A percentile compares a stretch with the other conserved stretches of the same genome.
phyloP scores from a whole-genome alignment of 2,329 filamentous ascomycete species.

The Tricladium varicosporioides region DNA sequence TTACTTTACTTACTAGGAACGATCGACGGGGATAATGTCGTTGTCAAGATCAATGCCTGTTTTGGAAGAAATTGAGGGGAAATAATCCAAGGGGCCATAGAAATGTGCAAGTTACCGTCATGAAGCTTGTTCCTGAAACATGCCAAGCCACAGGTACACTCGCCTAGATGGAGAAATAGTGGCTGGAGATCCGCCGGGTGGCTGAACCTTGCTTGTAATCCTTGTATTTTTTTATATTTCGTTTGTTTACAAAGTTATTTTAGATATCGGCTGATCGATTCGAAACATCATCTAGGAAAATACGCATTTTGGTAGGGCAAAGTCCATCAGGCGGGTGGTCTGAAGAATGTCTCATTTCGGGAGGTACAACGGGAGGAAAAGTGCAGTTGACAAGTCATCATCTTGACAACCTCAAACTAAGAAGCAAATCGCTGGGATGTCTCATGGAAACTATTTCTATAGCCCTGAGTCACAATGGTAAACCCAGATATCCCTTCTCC shows the following conservation, averaged over 20 bases:
- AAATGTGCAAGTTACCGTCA: background rate
- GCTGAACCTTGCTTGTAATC: background rate
- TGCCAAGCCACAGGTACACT: background rate
- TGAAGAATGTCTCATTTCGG: too few relatives aligned
- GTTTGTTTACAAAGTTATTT: background rate
- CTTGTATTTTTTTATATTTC: background rate
- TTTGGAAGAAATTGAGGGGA: background rate
- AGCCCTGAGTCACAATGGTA: too few relatives aligned
- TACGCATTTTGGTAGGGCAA: too few relatives aligned
- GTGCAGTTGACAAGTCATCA: too few relatives aligned
- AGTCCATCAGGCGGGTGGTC: too few relatives aligned
- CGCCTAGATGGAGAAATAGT: constrained; percentile 2
- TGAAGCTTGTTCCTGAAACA: background rate
- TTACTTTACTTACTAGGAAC: background rate
- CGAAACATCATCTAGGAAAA: background rate
- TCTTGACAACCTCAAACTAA: too few relatives aligned
- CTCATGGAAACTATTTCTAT: too few relatives aligned
- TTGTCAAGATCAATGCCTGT: background rate
- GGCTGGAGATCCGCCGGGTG: constrained; percentile 2
- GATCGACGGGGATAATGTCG: background rate
- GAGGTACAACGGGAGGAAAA: too few relatives aligned
- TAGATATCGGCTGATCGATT: background rate
- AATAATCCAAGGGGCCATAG: constrained; percentile 5
- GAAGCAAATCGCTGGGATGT: too few relatives aligned
- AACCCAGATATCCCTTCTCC: too few relatives aligned